Conservation (phyloP, 148 eudicot genomes). For the Polygonum maritimum region DNA sequence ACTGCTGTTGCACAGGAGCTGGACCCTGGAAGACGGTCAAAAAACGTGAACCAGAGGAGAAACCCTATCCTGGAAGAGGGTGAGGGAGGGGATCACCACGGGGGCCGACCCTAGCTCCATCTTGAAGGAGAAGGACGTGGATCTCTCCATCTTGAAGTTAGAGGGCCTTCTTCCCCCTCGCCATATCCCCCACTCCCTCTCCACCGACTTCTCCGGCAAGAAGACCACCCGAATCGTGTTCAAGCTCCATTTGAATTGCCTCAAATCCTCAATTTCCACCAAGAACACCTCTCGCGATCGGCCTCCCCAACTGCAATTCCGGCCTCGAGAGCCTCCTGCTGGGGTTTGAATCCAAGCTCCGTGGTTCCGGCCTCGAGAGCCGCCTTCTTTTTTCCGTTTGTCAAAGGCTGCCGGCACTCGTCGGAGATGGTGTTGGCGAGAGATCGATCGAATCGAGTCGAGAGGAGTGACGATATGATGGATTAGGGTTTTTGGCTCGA, state of each 20-base stretch:
- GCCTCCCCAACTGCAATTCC: slow-evolving; percentile 20
- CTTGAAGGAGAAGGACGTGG: too few species aligned
- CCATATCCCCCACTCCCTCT: slow-evolving; percentile 33
- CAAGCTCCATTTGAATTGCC: slow-evolving; percentile 75
- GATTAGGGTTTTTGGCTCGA: too few species aligned
- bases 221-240: slow-evolving; percentile 78
- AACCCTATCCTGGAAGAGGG: too few species aligned
- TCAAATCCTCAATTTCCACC: slow-evolving; percentile 30
- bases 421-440: too few species aligned
- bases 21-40: too few species aligned
- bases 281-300: slow-evolving; percentile 38
- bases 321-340: slow-evolving; percentile 26
- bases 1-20: slow-evolving; percentile 21
- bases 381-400: too few species aligned
- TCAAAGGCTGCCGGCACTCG: too few species aligned
- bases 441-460: too few species aligned
- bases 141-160: too few species aligned
- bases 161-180: slow-evolving; percentile 20
- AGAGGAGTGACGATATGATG: too few species aligned
- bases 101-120: too few species aligned
- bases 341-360: slow-evolving; percentile 38
- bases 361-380: slow-evolving; percentile 66
- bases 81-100: background rate
- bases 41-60: background rate
- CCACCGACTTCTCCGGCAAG: slow-evolving; percentile 69